A percentile compares a stretch with the other conserved stretches of the same genome.
Evolutionary conservation across 2,329 filamentous ascomycete genomes (phyloP).

Genomic region (Truncatella angustata): DNA sequence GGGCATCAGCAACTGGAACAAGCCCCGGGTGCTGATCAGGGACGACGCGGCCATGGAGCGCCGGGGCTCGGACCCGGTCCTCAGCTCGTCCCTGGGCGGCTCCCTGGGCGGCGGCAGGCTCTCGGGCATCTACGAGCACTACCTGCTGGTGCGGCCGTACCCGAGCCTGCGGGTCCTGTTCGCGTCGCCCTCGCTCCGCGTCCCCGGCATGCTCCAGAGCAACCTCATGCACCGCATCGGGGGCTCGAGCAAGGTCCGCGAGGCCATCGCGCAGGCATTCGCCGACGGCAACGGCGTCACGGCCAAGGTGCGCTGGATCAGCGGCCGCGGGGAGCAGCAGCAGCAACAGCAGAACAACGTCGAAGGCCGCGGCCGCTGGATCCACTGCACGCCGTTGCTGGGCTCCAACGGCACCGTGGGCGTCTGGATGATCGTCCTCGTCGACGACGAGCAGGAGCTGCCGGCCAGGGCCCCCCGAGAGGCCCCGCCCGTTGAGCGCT

Average conservation of each 20-base stretch:
- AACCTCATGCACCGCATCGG: constrained; percentile 54
- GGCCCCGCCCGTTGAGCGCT: constrained; percentile 23
- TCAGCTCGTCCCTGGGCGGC: constrained; percentile 9
- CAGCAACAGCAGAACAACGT: too few species aligned
- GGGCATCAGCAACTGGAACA: constrained; percentile 33
- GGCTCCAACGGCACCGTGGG: constrained; percentile 67
- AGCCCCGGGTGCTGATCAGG: constrained; percentile 38
- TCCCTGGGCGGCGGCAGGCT: constrained; percentile 28
- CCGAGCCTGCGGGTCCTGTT: constrained; percentile 67
- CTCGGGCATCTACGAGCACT: constrained; percentile 51
- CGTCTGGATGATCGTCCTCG: constrained; percentile 76
- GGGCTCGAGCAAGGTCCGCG: constrained; percentile 44
- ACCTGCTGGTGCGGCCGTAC: constrained; percentile 64
- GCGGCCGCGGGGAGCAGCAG: constrained; percentile 41
- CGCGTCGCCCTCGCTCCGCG: constrained; percentile 64
- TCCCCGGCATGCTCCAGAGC: constrained; percentile 65
- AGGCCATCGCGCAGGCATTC: constrained; percentile 56
- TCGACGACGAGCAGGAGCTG: constrained; percentile 56
- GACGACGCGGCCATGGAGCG: constrained; percentile 29
- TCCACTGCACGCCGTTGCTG: constrained; percentile 72
- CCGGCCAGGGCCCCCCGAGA: constrained; percentile 11
- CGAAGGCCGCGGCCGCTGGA: constrained; percentile 66
- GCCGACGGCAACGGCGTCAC: constrained; percentile 69
- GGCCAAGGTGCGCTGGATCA: constrained; percentile 71
- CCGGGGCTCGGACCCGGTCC: constrained; percentile 12